phyloP scores from a whole-genome alignment of 106 monocot genomes.

The Platanthera zijinensis region DNA sequence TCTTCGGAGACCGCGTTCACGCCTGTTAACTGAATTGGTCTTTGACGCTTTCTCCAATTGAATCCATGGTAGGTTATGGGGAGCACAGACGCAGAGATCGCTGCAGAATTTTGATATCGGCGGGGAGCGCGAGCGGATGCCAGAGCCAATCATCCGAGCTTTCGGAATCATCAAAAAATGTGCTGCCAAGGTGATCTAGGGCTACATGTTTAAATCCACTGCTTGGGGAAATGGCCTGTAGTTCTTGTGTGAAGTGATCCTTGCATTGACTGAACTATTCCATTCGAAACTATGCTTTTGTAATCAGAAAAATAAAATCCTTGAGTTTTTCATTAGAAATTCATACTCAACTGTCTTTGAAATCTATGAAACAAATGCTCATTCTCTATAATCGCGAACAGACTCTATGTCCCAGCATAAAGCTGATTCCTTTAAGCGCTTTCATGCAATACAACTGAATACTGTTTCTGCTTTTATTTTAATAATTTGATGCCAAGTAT shows the following conservation, averaged over 20 bases:
- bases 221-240: not conserved
- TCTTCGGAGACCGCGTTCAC: not conserved
- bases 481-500: not conserved
- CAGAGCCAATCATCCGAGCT: slow-evolving; percentile 74
- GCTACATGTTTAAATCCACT: not conserved
- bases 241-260: not conserved
- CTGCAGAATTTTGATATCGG: slow-evolving; percentile 96
- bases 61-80: slow-evolving; percentile 66
- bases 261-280: not conserved
- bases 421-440: not conserved
- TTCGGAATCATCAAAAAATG: slow-evolving; percentile 94
- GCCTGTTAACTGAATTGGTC: not conserved
- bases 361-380: not conserved
- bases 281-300: not conserved
- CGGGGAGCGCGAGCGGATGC: slow-evolving; percentile 78
- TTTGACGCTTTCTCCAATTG: not conserved
- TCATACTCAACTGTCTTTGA: not conserved
- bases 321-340: not conserved
- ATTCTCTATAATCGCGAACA: not conserved
- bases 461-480: not conserved
- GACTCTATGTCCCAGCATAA: not conserved
- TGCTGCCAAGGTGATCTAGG: slow-evolving; percentile 63
- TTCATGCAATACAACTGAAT: not conserved
- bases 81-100: slow-evolving; percentile 96
- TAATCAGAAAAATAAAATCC: not conserved